A percentile compares a stretch with the other conserved stretches of the same genome.
Conservation (phyloP, 768 basidiomycete genomes). For the Trametes villosa region DNA sequence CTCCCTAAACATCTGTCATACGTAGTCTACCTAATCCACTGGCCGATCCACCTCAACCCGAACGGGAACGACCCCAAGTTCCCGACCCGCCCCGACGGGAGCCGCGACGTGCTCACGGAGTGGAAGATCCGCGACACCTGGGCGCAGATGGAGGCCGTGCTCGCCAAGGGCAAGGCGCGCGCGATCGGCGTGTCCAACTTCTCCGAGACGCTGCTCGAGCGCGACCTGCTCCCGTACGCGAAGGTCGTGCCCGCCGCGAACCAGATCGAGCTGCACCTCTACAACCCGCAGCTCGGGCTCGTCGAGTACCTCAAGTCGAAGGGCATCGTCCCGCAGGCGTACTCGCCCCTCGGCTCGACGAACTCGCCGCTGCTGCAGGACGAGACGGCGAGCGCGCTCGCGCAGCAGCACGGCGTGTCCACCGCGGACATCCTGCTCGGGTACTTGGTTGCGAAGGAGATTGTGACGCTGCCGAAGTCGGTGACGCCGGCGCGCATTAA, state of each 20-base stretch:
- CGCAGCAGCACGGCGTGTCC: conserved; percentile 56
- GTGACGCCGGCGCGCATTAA: conserved; percentile 72
- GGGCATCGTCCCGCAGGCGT: conserved; percentile 74
- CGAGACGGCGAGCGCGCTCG: conserved; percentile 61
- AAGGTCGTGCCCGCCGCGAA: conserved; percentile 73
- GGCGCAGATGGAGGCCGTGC: conserved; percentile 79
- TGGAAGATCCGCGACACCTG: conserved; percentile 78
- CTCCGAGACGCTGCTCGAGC: conserved; percentile 67
- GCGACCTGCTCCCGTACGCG: conserved; percentile 68
- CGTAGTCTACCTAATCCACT: conserved; percentile 76
- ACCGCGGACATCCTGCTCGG: conserved; percentile 64
- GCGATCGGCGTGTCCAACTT: conserved; percentile 81
- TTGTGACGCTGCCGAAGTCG: conserved; percentile 76
- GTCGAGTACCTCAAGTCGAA: conserved; percentile 64
- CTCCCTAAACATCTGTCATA: conserved; percentile 19
- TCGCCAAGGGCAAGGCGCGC: conserved; percentile 69
- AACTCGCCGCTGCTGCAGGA: conserved; percentile 69
- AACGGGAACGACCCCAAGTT: conserved; percentile 65
- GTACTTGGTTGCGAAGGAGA: conserved; percentile 68
- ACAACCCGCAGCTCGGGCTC: conserved; percentile 76
- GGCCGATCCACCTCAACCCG: conserved; percentile 78
- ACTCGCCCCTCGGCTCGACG: conserved; percentile 78
- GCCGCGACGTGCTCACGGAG: conserved; percentile 66
- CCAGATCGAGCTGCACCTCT: conserved; percentile 76
- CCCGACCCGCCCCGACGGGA: conserved; percentile 63